phyloP scores from a whole-genome alignment of 345 rosid genomes.

The Melaleuca alternifolia region DNA sequence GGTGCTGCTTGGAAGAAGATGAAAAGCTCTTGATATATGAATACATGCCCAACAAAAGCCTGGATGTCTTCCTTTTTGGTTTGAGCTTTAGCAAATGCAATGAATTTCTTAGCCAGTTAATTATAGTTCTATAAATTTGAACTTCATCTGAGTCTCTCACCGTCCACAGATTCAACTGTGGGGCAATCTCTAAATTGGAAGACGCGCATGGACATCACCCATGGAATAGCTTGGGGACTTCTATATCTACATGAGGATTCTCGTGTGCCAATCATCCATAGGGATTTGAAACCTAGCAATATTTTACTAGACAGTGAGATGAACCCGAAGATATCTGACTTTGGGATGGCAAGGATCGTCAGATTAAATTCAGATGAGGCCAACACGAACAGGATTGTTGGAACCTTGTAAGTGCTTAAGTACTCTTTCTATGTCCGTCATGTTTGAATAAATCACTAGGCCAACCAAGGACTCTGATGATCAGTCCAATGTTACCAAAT shows the following conservation, averaged over 20 bases:
- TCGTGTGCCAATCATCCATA: conserved; percentile 19
- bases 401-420: conserved; percentile 2
- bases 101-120: not conserved
- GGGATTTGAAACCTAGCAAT: conserved; percentile 16
- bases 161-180: not conserved
- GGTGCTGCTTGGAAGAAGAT: conserved; percentile 4
- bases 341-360: conserved; percentile 28
- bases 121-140: not conserved
- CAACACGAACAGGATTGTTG: conserved; percentile 14
- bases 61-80: conserved; percentile 3
- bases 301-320: conserved; percentile 12
- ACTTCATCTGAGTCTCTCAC: no score
- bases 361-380: conserved; percentile 17
- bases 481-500: not conserved
- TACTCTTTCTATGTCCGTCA: not conserved
- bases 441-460: not conserved
- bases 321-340: conserved; percentile 20
- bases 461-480: not conserved
- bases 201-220: conserved; percentile 16
- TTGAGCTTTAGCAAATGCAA: not conserved
- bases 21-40: conserved; percentile 12
- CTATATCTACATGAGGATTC: conserved; percentile 33
- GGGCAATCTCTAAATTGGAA: conserved; percentile 6
- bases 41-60: conserved; percentile 14
- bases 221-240: conserved; percentile 25